These are phyloP conservation scores for Lecanicillium sp. DNA, from an alignment of 2,329 filamentous ascomycete species.

Conservation along the genomic window DNA sequence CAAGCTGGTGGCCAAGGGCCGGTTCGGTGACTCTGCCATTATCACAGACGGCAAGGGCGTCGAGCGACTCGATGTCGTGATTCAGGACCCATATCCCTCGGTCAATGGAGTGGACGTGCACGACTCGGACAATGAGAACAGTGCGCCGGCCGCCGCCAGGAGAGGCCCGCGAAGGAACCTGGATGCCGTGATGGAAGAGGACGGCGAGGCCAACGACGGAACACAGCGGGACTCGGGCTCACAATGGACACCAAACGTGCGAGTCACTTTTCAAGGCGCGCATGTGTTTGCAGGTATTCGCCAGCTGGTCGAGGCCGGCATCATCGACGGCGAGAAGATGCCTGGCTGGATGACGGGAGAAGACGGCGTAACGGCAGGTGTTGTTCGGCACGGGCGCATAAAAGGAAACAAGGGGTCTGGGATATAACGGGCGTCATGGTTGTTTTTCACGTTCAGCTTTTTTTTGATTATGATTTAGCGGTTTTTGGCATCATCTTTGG, in stretches of 20 bases:
- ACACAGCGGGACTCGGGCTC: constrained; percentile 22
- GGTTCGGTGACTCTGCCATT: constrained; percentile 61
- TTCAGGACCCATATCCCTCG: constrained; percentile 52
- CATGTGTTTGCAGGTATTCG: constrained; percentile 79
- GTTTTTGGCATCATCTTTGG: constrained; percentile 3
- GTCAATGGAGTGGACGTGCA: constrained; percentile 15
- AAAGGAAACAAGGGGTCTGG: constrained; percentile 52
- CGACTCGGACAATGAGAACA: constrained; percentile 15
- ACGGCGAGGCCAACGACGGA: constrained; percentile 17
- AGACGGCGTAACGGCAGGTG: constrained; percentile 68
- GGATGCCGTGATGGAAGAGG: constrained; percentile 29
- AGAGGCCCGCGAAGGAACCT: constrained; percentile 21
- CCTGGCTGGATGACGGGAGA: constrained; percentile 90
- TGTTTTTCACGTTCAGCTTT: constrained; percentile 5
- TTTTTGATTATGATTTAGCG: neutral
- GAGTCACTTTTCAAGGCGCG: constrained; percentile 64
- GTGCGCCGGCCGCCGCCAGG: constrained; percentile 4
- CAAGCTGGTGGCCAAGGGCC: constrained; percentile 55
- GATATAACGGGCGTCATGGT: constrained; percentile 30
- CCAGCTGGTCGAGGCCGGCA: constrained; percentile 68
- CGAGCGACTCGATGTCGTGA: constrained; percentile 53
- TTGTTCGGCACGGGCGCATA: constrained; percentile 62
- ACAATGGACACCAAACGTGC: constrained; percentile 36
- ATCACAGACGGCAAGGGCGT: constrained; percentile 54
- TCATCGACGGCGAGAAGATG: constrained; percentile 71